phyloP scores from a whole-genome alignment of 1,139 yeast genomes.

The Geotrichum phurueaensis region DNA sequence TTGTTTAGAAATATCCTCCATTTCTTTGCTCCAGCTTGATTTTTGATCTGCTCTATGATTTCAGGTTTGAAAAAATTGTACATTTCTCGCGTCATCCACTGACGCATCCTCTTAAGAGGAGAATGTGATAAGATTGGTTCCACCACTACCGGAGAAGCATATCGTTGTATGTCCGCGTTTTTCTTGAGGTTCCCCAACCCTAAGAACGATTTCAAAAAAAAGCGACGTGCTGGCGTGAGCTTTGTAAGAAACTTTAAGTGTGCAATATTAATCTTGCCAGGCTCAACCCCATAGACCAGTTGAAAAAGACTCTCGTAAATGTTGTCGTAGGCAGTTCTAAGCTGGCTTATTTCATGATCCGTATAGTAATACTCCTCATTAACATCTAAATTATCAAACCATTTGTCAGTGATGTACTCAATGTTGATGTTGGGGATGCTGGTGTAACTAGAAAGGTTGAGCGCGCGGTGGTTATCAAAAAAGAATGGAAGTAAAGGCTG shows the following conservation, averaged over 20 bases:
- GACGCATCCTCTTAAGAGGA: not conserved
- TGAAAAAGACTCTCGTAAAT: not conserved
- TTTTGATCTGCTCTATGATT: not conserved
- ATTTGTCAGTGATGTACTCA: not conserved
- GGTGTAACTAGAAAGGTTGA: not conserved
- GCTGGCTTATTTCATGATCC: not conserved
- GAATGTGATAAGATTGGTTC: not conserved
- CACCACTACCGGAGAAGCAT: not conserved
- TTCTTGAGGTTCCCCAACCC: no score
- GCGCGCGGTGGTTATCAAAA: not conserved
- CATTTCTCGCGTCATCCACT: not conserved
- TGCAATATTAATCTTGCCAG: not conserved
- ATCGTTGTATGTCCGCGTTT: no score
- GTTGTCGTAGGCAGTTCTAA: not conserved
- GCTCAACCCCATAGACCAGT: not conserved
- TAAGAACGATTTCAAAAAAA: no score
- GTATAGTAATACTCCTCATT: not conserved
- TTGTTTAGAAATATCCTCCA: not conserved
- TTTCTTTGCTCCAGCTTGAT: not conserved
- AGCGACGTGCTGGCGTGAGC: no score
- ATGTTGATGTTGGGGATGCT: not conserved
- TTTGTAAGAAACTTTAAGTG: no score
- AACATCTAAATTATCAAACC: no score
- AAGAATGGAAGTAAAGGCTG: not conserved
- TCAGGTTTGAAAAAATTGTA: not conserved